Conservation (phyloP, 2,329 filamentous ascomycete genomes). For the Colletotrichum cereale region DNA sequence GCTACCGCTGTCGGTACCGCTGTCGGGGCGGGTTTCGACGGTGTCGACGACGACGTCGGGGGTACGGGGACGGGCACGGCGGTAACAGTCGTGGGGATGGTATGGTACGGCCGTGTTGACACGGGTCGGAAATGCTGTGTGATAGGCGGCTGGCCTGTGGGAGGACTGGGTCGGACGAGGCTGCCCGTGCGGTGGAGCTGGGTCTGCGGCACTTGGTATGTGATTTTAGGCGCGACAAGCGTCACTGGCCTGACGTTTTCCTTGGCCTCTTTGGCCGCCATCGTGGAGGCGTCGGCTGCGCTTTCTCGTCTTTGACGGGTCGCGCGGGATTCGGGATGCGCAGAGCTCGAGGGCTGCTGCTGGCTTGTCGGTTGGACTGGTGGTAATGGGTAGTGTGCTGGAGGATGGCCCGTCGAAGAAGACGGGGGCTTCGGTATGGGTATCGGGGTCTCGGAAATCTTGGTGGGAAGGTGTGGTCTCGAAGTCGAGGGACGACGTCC, state of each 20-base stretch:
- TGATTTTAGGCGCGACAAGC: constrained; percentile 56
- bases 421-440: constrained; percentile 29
- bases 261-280: constrained; percentile 40
- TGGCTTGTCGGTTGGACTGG: constrained; percentile 4
- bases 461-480: constrained; percentile 9
- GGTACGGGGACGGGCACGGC: constrained; percentile 29
- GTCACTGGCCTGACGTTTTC: constrained; percentile 49
- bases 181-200: constrained; percentile 40
- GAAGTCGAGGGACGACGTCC: constrained; percentile 35
- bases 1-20: constrained; percentile 35
- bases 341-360: background rate
- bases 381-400: background rate
- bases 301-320: constrained; percentile 30
- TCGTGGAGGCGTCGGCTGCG: constrained; percentile 23
- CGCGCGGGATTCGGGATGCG: constrained; percentile 6
- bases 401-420: background rate
- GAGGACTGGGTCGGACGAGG: constrained; percentile 40
- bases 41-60: constrained; percentile 35
- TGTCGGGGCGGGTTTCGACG: constrained; percentile 46
- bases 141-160: constrained; percentile 41
- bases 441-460: constrained; percentile 28
- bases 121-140: constrained; percentile 34
- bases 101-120: constrained; percentile 19
- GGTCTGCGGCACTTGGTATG: constrained; percentile 55
- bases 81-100: constrained; percentile 16